Base-by-base conservation (phyloP, 805 yeast species). In the Candida oleophila region DNA sequence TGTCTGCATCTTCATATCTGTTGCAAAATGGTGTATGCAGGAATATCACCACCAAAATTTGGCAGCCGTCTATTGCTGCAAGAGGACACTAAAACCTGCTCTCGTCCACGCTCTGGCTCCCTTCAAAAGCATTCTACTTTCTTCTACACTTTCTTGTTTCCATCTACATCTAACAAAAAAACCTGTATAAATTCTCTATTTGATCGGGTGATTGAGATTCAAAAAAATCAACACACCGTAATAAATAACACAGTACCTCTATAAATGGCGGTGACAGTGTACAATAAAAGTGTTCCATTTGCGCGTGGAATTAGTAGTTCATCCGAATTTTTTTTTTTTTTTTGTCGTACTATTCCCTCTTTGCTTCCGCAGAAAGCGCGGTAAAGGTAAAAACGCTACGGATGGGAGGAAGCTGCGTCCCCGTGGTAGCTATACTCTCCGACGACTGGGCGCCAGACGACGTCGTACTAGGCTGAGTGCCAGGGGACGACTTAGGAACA, bases 371-470 rank as follows among this genome's bases (percentile, higher is more conserved):
- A 18, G 38, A 32, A 16, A 49, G 30, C 25, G 42, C 15, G 5
- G 55, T 47, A 46, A 70, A 68, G 39, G 62, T 59, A 43, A 69
- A 65, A 36, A 71, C 72, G 20, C 67, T 56, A 32, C 77, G 54
- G 38, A 71, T 70, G 2, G 77, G 76, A 9, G 77, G 77, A 43
- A 71, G 60, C 48, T 57, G 61, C 3, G 74, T 69, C 14, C 77
- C 74, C 30, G 63, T 62, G 43, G 66, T 62, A 7, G 77, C 75
- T 34, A 71, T 55, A 37, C 49, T 46, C 5, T 49, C 56, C 30
- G 38, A 5, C 22, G 38, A 5, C 25, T 18, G 4, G 12, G 15
- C 19, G 43, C 34, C 28, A 11, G 22, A n/a, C 21, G 36, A 21
- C 16, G 43, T n/a, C n/a, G n/a, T n/a, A 33, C 38, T 12, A 30